Conservation (phyloP, 768 basidiomycete genomes). For the Rhizopogon vinicolor region DNA sequence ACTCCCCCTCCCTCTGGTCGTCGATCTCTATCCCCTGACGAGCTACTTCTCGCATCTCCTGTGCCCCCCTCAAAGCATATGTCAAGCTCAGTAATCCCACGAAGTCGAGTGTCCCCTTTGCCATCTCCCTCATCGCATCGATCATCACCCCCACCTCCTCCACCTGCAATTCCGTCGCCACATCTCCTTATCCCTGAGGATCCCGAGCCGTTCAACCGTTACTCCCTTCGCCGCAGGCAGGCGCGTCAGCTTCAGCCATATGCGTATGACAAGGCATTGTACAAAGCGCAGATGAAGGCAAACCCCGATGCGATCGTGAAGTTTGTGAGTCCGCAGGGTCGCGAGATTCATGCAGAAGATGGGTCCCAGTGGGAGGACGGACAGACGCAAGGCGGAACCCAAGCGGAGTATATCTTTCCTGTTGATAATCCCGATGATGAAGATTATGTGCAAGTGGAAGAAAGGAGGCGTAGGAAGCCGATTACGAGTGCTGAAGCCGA, state of each 20-base stretch:
- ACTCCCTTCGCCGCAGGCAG: constrained; percentile 52
- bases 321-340: constrained; percentile 30
- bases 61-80: not conserved
- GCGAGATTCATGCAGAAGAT: constrained; percentile 16
- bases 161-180: constrained; percentile 2
- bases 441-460: constrained; percentile 18
- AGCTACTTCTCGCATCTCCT: constrained; percentile 11
- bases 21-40: constrained; percentile 18
- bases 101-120: not conserved
- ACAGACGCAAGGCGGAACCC: constrained; percentile 7
- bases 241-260: constrained; percentile 61
- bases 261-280: constrained; percentile 46
- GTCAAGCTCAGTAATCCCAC: not conserved
- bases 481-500: not conserved
- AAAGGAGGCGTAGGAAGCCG: constrained; percentile 8
- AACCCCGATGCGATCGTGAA: constrained; percentile 71
- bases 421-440: constrained; percentile 18
- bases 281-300: constrained; percentile 44
- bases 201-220: constrained; percentile 29
- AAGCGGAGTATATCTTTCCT: constrained; percentile 24
- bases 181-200: constrained; percentile 11
- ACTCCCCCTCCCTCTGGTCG: not conserved
- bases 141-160: constrained; percentile 1
- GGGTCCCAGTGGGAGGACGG: constrained; percentile 26
- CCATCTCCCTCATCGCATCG: not conserved